Base-by-base conservation (phyloP, 306 rosid species). In the Canavalia ensiformis region DNA sequence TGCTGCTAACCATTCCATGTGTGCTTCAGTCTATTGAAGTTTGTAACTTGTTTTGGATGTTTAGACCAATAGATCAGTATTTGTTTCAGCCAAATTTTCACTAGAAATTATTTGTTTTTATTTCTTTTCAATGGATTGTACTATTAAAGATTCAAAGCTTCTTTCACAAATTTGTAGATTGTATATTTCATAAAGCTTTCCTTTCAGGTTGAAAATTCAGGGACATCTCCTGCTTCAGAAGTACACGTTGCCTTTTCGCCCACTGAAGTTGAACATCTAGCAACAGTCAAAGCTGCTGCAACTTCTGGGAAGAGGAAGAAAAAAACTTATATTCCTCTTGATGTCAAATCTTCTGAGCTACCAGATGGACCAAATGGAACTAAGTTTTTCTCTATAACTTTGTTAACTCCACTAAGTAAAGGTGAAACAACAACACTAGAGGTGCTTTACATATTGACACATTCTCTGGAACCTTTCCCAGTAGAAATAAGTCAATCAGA, bases 401-500 rank as follows among this genome's bases (percentile, higher is more conserved):
- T 95, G 89, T 85, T 88, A 84, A 79, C 84, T 69, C 92, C 94
- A 7, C 79, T 95, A 51, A 75, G 69, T 65, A 77, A 87, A 28
- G 97, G 90, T 77, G 94, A 90, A 86, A 89, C 89, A 52, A 89
- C 79, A 39, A 89, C 94, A 68, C 55, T 95, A 8, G 99, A 95
- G 86, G 94, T 95, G 80, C 90, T 90, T 79, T 95, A 90, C 86
- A 77, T 87, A 58, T 86, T 94, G 89, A 90, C 99, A 18, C 97
- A 69, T 77, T 89, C 91, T 74, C 88, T 93, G 75, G 98, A 92
- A 86, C 97, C 99, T 72, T 95, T 91, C 87, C 99, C 99, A 29
- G 88, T 76, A 54, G 98, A 95, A 89, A 91, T 95, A 83, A 89
- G 91, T 86, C 99, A 95, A 52, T 86, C 97, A 46, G 99, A 95